A percentile compares a stretch with the other conserved stretches of the same genome.
Conservation (phyloP, 2,329 filamentous ascomycete genomes). For the Monosporascus sp. region DNA sequence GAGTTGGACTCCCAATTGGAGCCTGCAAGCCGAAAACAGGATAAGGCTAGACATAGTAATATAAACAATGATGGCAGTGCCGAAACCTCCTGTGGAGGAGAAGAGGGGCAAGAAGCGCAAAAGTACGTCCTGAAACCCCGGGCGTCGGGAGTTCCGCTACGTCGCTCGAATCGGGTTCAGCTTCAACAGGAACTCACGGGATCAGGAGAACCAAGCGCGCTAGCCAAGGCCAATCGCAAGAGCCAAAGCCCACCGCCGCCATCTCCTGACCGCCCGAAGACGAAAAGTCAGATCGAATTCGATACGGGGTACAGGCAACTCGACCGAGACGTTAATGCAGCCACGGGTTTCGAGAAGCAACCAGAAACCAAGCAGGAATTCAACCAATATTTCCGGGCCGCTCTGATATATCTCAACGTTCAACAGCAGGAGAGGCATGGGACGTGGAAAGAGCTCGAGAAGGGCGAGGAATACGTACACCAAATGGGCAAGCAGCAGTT, state of each 20-base stretch:
- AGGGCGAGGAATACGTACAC: slow-evolving; percentile 4
- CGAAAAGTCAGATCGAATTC: background rate
- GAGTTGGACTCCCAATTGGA: no score
- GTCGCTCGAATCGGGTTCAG: background rate
- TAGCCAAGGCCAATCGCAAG: background rate
- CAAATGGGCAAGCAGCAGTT: slow-evolving; percentile 9
- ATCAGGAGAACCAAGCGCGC: background rate
- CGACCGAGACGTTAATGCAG: slow-evolving; percentile 1
- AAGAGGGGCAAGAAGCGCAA: background rate
- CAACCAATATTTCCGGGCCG: slow-evolving; percentile 1
- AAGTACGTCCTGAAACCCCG: background rate
- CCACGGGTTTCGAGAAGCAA: slow-evolving; percentile 1
- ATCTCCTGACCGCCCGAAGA: background rate
- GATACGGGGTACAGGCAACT: background rate
- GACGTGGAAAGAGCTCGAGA: slow-evolving; percentile 10
- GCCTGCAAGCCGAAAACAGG: background rate
- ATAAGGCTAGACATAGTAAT: background rate
- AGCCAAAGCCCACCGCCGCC: background rate
- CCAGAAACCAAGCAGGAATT: slow-evolving; percentile 3
- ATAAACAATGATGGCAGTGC: no score
- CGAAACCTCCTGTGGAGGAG: background rate
- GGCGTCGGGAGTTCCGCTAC: background rate
- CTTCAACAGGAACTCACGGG: background rate
- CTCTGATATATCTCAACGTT: slow-evolving; percentile 1
- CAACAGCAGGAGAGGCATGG: slow-evolving; percentile 1